These are phyloP conservation scores for Microsporum audouinii DNA, from an alignment of 2,329 filamentous ascomycete genomes.

Conservation along the genomic window DNA sequence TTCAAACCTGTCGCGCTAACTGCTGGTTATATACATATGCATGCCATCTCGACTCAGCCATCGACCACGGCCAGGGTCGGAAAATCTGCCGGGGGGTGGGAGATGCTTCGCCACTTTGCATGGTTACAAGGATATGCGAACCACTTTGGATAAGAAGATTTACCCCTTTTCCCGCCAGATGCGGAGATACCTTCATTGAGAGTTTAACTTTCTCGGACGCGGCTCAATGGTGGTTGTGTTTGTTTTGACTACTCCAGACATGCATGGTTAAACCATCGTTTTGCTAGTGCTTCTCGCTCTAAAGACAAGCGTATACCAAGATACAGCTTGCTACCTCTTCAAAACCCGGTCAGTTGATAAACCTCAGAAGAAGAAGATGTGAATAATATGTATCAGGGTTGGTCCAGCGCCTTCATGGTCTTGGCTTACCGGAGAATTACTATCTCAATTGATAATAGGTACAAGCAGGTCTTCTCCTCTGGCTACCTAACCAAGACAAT, in stretches of 20 bases:
- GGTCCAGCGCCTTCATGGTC: too few relatives aligned
- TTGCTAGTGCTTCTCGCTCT: not conserved
- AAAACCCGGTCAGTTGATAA: not conserved
- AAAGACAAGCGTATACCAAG: not conserved
- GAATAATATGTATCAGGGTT: too few relatives aligned
- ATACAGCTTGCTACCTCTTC: not conserved
- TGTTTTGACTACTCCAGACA: not conserved
- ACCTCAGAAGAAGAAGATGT: too few relatives aligned
- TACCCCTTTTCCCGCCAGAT: not conserved
- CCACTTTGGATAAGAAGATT: not conserved
- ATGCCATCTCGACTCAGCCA: not conserved
- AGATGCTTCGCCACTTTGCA: not conserved
- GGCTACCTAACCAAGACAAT: too few relatives aligned
- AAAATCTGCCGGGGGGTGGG: not conserved
- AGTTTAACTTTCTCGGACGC: not conserved
- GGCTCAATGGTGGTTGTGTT: not conserved
- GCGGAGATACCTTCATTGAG: not conserved
- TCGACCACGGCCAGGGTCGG: not conserved
- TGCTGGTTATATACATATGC: not conserved
- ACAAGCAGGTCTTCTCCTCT: too few relatives aligned
- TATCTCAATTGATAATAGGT: too few relatives aligned
- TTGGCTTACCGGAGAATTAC: too few relatives aligned
- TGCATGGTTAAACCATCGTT: not conserved
- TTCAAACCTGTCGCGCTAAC: not conserved
- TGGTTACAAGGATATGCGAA: not conserved